These are phyloP conservation scores for Crithidia expoeki DNA, from an alignment of 208 protist genomes.

Conservation along the genomic window DNA sequence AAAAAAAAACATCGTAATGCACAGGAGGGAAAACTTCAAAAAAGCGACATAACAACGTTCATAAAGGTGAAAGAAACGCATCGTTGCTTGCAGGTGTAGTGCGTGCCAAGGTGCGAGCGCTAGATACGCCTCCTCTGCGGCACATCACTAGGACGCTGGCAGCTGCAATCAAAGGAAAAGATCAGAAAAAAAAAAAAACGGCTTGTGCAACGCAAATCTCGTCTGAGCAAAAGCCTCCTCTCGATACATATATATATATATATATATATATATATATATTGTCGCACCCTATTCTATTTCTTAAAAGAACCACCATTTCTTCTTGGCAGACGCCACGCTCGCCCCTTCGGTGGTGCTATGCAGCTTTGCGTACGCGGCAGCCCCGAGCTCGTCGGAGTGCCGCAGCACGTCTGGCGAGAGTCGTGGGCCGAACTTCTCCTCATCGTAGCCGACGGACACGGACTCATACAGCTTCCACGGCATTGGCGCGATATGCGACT, in stretches of 20 bases:
- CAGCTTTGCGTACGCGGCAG: constrained; percentile 17
- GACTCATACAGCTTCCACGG: constrained; percentile 85
- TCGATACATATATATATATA: not conserved
- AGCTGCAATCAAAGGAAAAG: too few species aligned
- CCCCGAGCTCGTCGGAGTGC: constrained; percentile 39
- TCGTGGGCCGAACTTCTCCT: constrained; percentile 76
- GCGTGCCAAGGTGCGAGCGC: too few species aligned
- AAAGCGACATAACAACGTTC: not conserved
- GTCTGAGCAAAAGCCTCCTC: not conserved
- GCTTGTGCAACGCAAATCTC: not conserved
- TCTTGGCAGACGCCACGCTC: not conserved
- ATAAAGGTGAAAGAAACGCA: too few species aligned
- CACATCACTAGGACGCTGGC: too few species aligned
- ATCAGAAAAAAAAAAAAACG: constrained; percentile 1
- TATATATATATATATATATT: too few species aligned
- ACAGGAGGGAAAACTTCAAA: not conserved
- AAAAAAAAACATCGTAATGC: not conserved
- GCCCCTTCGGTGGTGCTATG: constrained; percentile 8
- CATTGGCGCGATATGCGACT: constrained; percentile 82
- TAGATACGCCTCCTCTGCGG: too few species aligned
- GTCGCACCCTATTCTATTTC: too few species aligned
- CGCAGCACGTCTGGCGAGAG: constrained; percentile 34
- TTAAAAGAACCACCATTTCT: constrained; percentile 44
- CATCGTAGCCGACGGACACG: constrained; percentile 80
- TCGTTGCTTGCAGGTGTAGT: too few species aligned